These are phyloP conservation scores for Silene latifolia DNA, from an alignment of 148 eudicot species.

Conservation along the genomic window DNA sequence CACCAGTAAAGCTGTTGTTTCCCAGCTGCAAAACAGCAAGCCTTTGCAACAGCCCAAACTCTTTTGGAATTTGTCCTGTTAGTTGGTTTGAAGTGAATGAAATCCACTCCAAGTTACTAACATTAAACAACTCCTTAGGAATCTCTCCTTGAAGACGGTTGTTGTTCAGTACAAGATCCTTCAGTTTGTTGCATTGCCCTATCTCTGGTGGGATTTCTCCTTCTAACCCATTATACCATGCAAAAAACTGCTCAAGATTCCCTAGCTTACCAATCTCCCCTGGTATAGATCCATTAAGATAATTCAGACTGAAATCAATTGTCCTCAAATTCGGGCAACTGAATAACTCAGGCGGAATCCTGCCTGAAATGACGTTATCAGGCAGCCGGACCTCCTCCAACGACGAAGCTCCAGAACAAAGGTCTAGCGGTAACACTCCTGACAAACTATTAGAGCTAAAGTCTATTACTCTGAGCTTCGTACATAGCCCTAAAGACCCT, in stretches of 20 bases:
- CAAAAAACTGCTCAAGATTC: constrained; percentile 78
- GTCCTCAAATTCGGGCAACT: constrained; percentile 53
- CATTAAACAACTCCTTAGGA: constrained; percentile 64
- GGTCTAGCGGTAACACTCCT: constrained; percentile 60
- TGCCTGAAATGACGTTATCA: constrained; percentile 66
- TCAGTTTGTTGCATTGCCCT: constrained; percentile 69
- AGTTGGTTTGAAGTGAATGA: constrained; percentile 74
- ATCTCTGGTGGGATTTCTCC: constrained; percentile 70
- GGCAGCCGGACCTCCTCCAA: constrained; percentile 79
- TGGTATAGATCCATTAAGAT: constrained; percentile 75
- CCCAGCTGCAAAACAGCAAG: constrained; percentile 84
- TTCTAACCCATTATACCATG: constrained; percentile 90
- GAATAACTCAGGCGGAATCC: constrained; percentile 64
- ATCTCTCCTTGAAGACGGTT: constrained; percentile 65
- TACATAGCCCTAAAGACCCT: constrained; percentile 47
- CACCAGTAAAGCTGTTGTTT: constrained; percentile 66
- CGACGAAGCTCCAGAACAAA: constrained; percentile 57
- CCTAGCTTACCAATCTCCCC: constrained; percentile 57
- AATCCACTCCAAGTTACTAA: constrained; percentile 78
- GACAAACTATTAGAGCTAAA: constrained; percentile 79
- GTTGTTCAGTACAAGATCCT: constrained; percentile 81
- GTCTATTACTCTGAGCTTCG: constrained; percentile 59
- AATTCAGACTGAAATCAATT: constrained; percentile 82
- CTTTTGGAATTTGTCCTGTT: constrained; percentile 59
- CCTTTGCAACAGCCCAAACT: constrained; percentile 62